phyloP scores from a whole-genome alignment of 2,329 filamentous ascomycete genomes.

The Neofusicoccum parvum region DNA sequence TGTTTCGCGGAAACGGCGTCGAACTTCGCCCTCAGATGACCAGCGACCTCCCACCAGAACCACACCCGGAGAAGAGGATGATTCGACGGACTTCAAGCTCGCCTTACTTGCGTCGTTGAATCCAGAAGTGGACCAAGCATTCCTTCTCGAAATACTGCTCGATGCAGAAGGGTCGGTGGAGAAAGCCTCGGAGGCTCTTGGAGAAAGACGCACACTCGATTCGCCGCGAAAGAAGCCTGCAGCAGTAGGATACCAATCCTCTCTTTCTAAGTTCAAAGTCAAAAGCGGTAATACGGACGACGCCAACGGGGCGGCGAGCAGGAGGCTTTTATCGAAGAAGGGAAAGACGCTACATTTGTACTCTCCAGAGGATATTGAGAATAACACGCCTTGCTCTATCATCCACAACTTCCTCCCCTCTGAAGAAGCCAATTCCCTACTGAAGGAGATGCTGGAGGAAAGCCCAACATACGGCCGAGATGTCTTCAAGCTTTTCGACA shows the following conservation, averaged over 20 bases:
- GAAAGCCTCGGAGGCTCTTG: slow-evolving; percentile 61
- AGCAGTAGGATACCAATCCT: slow-evolving; percentile 47
- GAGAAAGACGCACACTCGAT: slow-evolving; percentile 27
- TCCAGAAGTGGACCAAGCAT: slow-evolving; percentile 63
- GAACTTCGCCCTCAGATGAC: slow-evolving; percentile 24
- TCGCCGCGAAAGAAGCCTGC: slow-evolving; percentile 37
- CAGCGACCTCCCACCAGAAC: background rate
- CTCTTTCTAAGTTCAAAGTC: slow-evolving; percentile 35
- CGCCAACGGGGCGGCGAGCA: slow-evolving; percentile 22
- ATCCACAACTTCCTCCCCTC: slow-evolving; percentile 85
- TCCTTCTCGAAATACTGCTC: slow-evolving; percentile 76
- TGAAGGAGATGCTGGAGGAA: slow-evolving; percentile 76
- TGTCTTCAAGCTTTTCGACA: slow-evolving; percentile 85
- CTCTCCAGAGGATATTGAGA: slow-evolving; percentile 76
- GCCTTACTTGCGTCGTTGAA: slow-evolving; percentile 80
- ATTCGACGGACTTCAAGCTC: slow-evolving; percentile 89
- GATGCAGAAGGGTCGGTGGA: slow-evolving; percentile 76
- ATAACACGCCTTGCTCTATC: slow-evolving; percentile 86
- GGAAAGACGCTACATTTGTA: slow-evolving; percentile 84
- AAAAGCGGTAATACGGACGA: background rate
- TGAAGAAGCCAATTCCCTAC: slow-evolving; percentile 70
- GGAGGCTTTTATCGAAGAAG: slow-evolving; percentile 65
- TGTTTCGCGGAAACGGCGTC: slow-evolving; percentile 40
- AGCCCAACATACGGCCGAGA: slow-evolving; percentile 69
- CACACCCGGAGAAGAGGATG: slow-evolving; percentile 52